Evolutionary conservation across 139 green algal genomes (phyloP), one percentile per base, ranked within the genome.

Genomic region (Tetraselmis chui): DNA sequence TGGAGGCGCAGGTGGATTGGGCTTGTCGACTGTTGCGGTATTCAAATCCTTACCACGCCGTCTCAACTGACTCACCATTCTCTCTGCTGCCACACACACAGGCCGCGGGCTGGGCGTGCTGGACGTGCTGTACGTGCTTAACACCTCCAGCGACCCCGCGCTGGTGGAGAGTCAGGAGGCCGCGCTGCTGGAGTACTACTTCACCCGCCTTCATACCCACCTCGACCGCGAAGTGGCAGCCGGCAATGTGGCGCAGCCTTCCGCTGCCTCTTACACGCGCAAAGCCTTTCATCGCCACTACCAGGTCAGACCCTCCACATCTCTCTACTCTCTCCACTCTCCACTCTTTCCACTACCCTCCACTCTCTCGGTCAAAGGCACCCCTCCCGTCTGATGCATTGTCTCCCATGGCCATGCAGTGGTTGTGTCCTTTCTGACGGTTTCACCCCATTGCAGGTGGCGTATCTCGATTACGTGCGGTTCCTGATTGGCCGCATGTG

Each of bases 401-500:
- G 18, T 67, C 11, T 67, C 18, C 11, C 18, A 67, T 18, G 18
- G 11, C 45, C 11, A 5, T 5, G 45, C 11, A 67, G 11, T 67
- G 45, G 18, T 67, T 5, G 45, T 67, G 45, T 18, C 45, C 45
- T 67, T 67, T 67, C 45, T 18, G 45, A 67, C 18, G 45, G 18
- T 67, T 67, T 67, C 45, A 5, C 11, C 18, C 11, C 45, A 18
- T 18, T 5, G 11, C 78, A 82, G 78, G 78, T 82, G 78, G 31
- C 31, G 31, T 75, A 76, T 11, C 78, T 82, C 31, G 78, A 82
- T 31, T 82, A 82, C 29, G 78, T 82, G 31, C 78, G 78, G 0
- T 82, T 82, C 32, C 78, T 82, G 23, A 58, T 82, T 2, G 78
- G 78, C 78, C 30, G 28, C 28, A 82, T 82, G 78, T 82, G 78